These are phyloP conservation scores for Nigrospora osmanthi DNA, from an alignment of 2,329 filamentous ascomycete species.

Conservation along the genomic window DNA sequence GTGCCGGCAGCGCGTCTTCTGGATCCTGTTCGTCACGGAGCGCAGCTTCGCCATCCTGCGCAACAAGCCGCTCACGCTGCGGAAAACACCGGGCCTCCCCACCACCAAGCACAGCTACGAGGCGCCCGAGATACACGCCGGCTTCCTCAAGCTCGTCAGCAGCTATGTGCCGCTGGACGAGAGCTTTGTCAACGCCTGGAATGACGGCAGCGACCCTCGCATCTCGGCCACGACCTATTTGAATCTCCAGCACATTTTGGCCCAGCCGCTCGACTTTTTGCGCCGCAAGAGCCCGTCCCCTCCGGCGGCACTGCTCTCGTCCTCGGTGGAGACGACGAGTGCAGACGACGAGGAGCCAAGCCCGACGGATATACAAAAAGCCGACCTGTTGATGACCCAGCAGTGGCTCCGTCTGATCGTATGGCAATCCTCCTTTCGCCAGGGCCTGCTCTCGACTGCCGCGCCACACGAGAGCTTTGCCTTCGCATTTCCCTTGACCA, in stretches of 20 bases:
- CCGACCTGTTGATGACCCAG: slow-evolving; percentile 61
- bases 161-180: slow-evolving; percentile 57
- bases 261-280: slow-evolving; percentile 23
- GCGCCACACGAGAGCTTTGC: slow-evolving; percentile 51
- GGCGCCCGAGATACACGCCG: slow-evolving; percentile 41
- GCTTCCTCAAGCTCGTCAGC: slow-evolving; percentile 52
- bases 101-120: slow-evolving; percentile 45
- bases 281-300: slow-evolving; percentile 7
- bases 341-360: slow-evolving; percentile 31
- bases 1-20: slow-evolving; percentile 49
- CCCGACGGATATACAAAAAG: slow-evolving; percentile 57
- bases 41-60: slow-evolving; percentile 55
- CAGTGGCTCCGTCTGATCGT: slow-evolving; percentile 64
- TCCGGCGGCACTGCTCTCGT: neutral
- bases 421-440: slow-evolving; percentile 64
- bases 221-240: slow-evolving; percentile 25
- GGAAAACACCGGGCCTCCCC: slow-evolving; percentile 49
- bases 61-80: slow-evolving; percentile 54
- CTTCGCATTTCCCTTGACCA: slow-evolving; percentile 53
- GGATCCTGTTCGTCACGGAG: slow-evolving; percentile 56
- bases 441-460: slow-evolving; percentile 53
- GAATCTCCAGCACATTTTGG: slow-evolving; percentile 24
- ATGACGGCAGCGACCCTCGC: slow-evolving; percentile 39
- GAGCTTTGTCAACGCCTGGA: slow-evolving; percentile 56
- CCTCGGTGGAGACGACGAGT: neutral